Conservation (phyloP, 2,329 filamentous ascomycete species). For the Xylaria sp. region DNA sequence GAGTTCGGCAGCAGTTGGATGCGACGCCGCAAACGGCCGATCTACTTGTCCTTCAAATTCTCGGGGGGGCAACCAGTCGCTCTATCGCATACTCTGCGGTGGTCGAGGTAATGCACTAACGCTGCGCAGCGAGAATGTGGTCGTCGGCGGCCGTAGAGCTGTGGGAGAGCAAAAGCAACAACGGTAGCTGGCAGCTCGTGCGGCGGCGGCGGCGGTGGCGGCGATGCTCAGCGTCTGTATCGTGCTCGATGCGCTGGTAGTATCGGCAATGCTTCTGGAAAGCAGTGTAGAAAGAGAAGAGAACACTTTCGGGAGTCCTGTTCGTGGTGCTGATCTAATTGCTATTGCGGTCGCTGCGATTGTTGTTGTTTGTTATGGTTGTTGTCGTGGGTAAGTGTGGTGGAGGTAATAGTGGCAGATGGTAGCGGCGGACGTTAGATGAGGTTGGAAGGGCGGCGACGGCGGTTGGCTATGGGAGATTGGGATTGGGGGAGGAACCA, state of each 20-base stretch:
- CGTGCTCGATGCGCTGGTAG: constrained; percentile 13
- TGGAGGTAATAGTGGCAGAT: constrained; percentile 30
- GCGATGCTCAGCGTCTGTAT: constrained; percentile 1
- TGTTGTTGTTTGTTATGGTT: constrained; percentile 27
- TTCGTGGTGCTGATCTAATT: neutral
- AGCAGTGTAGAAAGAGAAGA: constrained; percentile 19
- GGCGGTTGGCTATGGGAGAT: constrained; percentile 32
- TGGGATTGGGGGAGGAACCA: constrained; percentile 33
- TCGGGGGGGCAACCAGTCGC: constrained; percentile 26
- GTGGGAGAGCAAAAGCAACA: constrained; percentile 15
- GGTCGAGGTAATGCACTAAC: constrained; percentile 6
- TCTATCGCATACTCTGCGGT: constrained; percentile 45
- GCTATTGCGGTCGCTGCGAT: constrained; percentile 10
- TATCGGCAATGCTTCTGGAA: constrained; percentile 29
- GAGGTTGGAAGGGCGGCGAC: constrained; percentile 35
- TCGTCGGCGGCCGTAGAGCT: constrained; percentile 17
- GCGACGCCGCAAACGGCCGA: constrained; percentile 35
- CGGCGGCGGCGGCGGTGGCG: neutral
- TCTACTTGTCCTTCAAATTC: constrained; percentile 34
- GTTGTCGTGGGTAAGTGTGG: constrained; percentile 23
- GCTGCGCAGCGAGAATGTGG: constrained; percentile 16
- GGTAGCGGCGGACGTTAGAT: constrained; percentile 33
- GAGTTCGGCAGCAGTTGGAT: constrained; percentile 16
- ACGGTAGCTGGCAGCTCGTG: constrained; percentile 13
- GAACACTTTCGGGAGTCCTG: neutral